Conservation (phyloP, 257 asterid species). For the Osmanthus fragrans region DNA sequence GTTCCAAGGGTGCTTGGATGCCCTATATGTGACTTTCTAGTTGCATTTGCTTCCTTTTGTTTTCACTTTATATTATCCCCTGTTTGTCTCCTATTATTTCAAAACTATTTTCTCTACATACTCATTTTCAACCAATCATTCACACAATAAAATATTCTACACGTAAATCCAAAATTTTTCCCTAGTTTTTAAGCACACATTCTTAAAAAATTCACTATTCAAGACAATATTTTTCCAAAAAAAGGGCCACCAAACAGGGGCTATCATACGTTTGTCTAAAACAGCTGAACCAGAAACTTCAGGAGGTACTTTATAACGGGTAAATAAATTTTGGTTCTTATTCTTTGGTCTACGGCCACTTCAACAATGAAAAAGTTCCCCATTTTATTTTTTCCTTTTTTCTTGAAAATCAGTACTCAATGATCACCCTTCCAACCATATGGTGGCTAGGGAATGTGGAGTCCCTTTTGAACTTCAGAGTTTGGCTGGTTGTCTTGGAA, state of each 20-base stretch:
- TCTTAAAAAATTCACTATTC: too few relatives aligned
- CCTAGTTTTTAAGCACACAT: too few relatives aligned
- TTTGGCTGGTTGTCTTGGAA: not conserved
- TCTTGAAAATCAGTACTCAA: not conserved
- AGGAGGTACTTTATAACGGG: not conserved
- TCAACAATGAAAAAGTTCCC: not conserved
- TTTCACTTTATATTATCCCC: not conserved
- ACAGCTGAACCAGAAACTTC: not conserved
- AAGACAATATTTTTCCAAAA: too few relatives aligned
- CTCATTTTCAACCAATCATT: too few relatives aligned
- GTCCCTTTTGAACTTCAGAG: not conserved
- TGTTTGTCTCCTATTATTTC: too few relatives aligned
- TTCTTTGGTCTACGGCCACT: not conserved
- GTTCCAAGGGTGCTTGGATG: conserved; percentile 1
- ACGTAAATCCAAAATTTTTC: too few relatives aligned
- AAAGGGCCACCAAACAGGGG: too few relatives aligned
- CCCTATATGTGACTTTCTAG: not conserved
- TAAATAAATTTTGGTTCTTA: not conserved
- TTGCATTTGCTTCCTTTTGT: conserved; percentile 12
- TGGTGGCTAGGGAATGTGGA: not conserved
- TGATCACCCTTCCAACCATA: not conserved
- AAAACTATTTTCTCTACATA: too few relatives aligned
- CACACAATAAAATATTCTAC: too few relatives aligned
- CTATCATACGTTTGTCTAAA: not conserved
- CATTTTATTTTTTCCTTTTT: not conserved